Evolutionary conservation across 2,329 filamentous ascomycete species (phyloP).

Genomic region (Chaetomiaceae sp.): DNA sequence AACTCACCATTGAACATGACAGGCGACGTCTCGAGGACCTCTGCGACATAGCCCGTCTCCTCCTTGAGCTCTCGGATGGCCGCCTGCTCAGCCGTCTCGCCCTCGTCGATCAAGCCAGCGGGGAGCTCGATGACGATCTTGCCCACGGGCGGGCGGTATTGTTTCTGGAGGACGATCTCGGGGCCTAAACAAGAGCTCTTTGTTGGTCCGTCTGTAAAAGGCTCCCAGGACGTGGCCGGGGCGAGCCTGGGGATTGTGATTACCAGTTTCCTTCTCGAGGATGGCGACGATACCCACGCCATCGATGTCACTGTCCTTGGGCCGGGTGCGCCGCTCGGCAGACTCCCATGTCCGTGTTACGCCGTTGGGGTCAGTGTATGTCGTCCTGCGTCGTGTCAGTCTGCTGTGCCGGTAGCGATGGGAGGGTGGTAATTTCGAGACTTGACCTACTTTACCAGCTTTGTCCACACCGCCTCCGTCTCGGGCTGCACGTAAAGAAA

Average conservation of each 20-base stretch:
- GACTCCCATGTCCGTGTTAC: slow-evolving; percentile 64
- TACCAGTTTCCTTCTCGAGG: slow-evolving; percentile 49
- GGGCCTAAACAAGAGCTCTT: slow-evolving; percentile 33
- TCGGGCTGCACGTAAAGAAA: slow-evolving; percentile 43
- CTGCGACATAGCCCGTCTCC: slow-evolving; percentile 62
- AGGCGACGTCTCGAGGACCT: slow-evolving; percentile 52
- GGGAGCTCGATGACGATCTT: slow-evolving; percentile 59
- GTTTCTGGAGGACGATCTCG: slow-evolving; percentile 60
- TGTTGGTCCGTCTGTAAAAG: not conserved
- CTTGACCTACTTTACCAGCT: slow-evolving; percentile 48
- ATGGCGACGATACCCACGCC: slow-evolving; percentile 70
- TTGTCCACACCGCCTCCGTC: slow-evolving; percentile 55
- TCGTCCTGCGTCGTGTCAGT: slow-evolving; percentile 37
- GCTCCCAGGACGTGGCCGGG: not conserved
- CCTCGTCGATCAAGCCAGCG: slow-evolving; percentile 58
- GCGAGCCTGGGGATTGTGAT: not conserved
- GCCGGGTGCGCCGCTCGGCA: slow-evolving; percentile 64
- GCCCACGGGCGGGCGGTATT: slow-evolving; percentile 59
- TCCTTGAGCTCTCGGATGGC: slow-evolving; percentile 61
- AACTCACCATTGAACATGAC: slow-evolving; percentile 57
- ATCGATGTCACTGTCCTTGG: slow-evolving; percentile 57
- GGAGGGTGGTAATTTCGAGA: not conserved
- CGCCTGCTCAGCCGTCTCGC: slow-evolving; percentile 56
- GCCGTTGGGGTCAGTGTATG: slow-evolving; percentile 60
- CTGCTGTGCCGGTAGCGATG: too few relatives aligned